Evolutionary conservation across 1,139 yeast genomes (phyloP), one percentile per base, ranked within the genome.

Genomic region (Arxiozyma heterogenica): DNA sequence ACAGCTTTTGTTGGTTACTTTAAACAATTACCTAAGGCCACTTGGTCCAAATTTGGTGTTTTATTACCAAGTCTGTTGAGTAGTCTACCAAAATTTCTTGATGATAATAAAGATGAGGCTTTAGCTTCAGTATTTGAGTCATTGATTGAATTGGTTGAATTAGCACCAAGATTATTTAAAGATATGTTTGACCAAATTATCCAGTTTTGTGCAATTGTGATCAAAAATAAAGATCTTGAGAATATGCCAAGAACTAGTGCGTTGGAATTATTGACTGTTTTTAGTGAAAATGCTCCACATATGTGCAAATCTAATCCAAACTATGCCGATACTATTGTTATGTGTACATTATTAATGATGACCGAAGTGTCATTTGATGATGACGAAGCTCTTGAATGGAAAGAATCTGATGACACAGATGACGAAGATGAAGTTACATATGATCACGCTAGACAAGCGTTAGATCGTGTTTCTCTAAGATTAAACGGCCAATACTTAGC

Each of bases 111-210:
- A 66, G 94, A 89, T 55, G 75, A 78, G 30, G 88, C 96, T 15
- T 78, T 93, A 62, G 84, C 96, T 1, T 78, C 88, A 7, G 96
- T 91, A n/a, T 79, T 93, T 59, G 96, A 89, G 70, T 79, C 91
- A 12, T 77, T 93, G 62, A 89, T 91, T 57, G 98, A 93, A 64
- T 78, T 93, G 58, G 96, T 91, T 11, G 94, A 86, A 61, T 74
- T 91, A 58, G 98, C 98, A 12, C 98, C 98, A 52, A 93, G 91
- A 67, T 81, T 93, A 82, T 93, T 93, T 74, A 82, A 81, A 64
- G 89, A 88, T 51, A 87, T 91, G 87, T 91, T 93, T 70, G 83
- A 86, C 51, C 84, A 89, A 27, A 83, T 93, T 51, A 81, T 91
- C 54, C 88, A 87, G 58, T 93, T 93, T 66, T 83, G 95, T 64